These are phyloP conservation scores for Aspergillus sp. DNA, from an alignment of 2,329 filamentous ascomycete genomes.

Conservation along the genomic window DNA sequence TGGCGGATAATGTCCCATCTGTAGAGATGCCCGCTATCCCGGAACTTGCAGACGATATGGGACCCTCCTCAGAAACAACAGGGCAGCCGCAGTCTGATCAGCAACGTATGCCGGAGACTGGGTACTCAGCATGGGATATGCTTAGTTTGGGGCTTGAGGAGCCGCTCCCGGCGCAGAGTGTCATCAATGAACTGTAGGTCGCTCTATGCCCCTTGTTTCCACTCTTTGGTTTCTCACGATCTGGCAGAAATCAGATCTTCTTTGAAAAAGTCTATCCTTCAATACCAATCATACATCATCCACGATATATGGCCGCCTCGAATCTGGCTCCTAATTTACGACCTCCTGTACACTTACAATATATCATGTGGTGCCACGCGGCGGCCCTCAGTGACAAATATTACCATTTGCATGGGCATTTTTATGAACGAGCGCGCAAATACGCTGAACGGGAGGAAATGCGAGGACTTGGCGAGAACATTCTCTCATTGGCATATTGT, in stretches of 20 bases:
- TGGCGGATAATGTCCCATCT: constrained; percentile 24
- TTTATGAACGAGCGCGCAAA: constrained; percentile 82
- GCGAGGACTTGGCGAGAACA: constrained; percentile 81
- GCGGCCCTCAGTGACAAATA: constrained; percentile 79
- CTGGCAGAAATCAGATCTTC: constrained; percentile 64
- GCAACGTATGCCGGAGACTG: constrained; percentile 12
- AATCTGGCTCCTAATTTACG: constrained; percentile 78
- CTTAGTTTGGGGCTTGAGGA: constrained; percentile 76
- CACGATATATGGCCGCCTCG: constrained; percentile 79
- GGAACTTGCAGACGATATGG: constrained; percentile 13
- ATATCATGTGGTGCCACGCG: constrained; percentile 95
- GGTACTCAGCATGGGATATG: constrained; percentile 70
- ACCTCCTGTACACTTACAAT: constrained; percentile 79
- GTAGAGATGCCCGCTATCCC: constrained; percentile 17
- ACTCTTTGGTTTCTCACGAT: constrained; percentile 9
- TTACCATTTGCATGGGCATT: constrained; percentile 68
- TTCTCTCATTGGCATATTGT: constrained; percentile 76
- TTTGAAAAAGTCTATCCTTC: constrained; percentile 87
- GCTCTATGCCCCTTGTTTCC: neutral
- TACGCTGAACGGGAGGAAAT: constrained; percentile 86
- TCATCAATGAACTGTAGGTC: constrained; percentile 73
- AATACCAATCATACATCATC: constrained; percentile 79
- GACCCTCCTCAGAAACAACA: constrained; percentile 17
- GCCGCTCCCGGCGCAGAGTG: constrained; percentile 65
- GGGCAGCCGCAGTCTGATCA: constrained; percentile 13